These are phyloP conservation scores for Alopecurus myosuroides DNA, from an alignment of 176 grass and related monocot genomes.

Conservation along the genomic window DNA sequence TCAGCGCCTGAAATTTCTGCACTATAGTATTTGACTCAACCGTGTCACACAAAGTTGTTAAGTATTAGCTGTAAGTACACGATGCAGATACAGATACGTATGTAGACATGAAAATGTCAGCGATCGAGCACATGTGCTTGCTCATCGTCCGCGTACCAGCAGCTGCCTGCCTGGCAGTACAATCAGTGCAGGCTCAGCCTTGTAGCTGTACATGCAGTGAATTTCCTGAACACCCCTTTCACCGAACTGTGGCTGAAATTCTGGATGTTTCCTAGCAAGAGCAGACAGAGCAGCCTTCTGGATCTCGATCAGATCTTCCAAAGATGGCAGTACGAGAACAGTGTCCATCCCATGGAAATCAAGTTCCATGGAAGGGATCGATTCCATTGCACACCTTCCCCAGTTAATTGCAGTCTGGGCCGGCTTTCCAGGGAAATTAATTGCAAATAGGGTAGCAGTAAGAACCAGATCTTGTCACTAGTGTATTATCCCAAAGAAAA, in stretches of 20 bases:
- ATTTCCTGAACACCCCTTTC: neutral
- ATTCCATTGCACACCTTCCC: neutral
- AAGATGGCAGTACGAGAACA: neutral
- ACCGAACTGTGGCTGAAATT: neutral
- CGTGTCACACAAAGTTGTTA: neutral
- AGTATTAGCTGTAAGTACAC: too few relatives aligned
- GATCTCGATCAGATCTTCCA: neutral
- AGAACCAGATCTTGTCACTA: neutral
- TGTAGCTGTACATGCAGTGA: neutral
- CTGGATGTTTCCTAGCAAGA: neutral
- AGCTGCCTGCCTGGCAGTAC: neutral
- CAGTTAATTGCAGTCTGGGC: neutral
- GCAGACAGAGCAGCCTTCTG: neutral
- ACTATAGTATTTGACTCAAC: neutral
- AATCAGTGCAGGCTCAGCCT: neutral
- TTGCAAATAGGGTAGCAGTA: neutral
- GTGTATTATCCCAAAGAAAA: neutral
- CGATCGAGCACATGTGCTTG: neutral
- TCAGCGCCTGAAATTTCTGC: neutral
- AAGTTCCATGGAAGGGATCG: neutral
- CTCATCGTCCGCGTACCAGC: neutral
- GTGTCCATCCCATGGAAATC: neutral
- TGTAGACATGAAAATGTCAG: neutral
- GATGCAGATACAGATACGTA: neutral
- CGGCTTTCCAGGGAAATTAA: neutral